A percentile compares a stretch with the other conserved stretches of the same genome.
Evolutionary conservation across 306 rosid species (phyloP).

Genomic region (apple (Malus domestica)): DNA sequence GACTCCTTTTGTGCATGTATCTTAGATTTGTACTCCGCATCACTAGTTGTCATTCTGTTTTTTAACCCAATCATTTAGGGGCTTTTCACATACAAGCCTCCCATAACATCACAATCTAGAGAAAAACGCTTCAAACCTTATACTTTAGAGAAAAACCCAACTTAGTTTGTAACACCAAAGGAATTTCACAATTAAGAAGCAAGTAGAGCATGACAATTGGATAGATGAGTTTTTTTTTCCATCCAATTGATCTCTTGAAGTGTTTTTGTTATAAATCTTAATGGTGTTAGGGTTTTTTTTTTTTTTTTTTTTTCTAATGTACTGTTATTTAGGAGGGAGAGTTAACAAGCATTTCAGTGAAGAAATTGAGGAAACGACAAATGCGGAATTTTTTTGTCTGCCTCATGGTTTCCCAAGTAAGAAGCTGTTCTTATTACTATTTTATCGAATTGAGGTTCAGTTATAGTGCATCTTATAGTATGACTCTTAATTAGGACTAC

Average conservation of each 20-base stretch:
- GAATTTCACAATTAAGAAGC: too few species aligned
- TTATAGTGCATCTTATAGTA: background rate
- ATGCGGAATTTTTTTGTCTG: constrained; percentile 83
- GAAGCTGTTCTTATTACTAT: background rate
- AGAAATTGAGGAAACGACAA: constrained; percentile 78
- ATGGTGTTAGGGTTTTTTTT: too few species aligned
- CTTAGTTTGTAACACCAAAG: too few species aligned
- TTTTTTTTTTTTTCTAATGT: too few species aligned
- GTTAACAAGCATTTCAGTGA: constrained; percentile 54
- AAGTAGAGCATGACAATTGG: too few species aligned
- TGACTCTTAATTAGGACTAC: background rate
- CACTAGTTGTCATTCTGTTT: constrained; percentile 17
- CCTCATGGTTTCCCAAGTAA: constrained; percentile 91
- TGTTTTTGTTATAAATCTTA: too few species aligned
- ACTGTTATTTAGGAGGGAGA: constrained; percentile 69
- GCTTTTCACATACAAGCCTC: constrained; percentile 1
- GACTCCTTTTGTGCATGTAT: background rate
- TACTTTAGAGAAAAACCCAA: too few species aligned
- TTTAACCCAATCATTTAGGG: constrained; percentile 41
- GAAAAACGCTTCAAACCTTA: too few species aligned
- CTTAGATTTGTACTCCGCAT: background rate
- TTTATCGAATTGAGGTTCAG: constrained; percentile 3
- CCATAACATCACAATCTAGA: too few species aligned
- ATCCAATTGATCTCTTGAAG: too few species aligned
- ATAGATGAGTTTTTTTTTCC: too few species aligned